Conservation (phyloP, 495 filamentous ascomycete species). For the Aspergillus cavernicola region DNA sequence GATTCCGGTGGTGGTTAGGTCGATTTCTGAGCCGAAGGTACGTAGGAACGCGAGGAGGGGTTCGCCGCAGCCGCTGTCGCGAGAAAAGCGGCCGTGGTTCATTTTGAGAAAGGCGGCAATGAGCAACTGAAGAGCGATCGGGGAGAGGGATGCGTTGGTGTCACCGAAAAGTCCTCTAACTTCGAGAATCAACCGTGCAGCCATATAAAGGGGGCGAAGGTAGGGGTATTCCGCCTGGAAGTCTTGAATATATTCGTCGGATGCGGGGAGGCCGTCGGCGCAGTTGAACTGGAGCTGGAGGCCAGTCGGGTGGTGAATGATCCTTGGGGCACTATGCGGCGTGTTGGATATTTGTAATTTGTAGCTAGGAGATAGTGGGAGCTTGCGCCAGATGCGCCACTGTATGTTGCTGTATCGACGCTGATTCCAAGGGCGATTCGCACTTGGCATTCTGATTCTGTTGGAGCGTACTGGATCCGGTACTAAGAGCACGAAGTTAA, state of each 20-base stretch:
- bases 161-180: conserved; percentile 44
- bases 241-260: conserved; percentile 37
- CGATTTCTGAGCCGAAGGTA: conserved; percentile 42
- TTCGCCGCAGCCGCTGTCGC: conserved; percentile 26
- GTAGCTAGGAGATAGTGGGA: conserved; percentile 15
- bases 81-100: conserved; percentile 30
- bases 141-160: conserved; percentile 39
- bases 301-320: conserved; percentile 42
- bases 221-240: conserved; percentile 48
- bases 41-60: conserved; percentile 50
- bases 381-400: conserved; percentile 15
- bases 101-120: conserved; percentile 51
- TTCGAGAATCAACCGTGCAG: conserved; percentile 47
- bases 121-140: conserved; percentile 53
- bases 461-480: conserved; percentile 19
- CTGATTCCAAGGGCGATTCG: conserved; percentile 27
- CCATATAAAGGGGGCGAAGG: conserved; percentile 45
- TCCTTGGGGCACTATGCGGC: conserved; percentile 23
- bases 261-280: conserved; percentile 27
- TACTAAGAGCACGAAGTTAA: conserved; percentile 42
- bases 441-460: conserved; percentile 28
- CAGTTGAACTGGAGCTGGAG: conserved; percentile 46
- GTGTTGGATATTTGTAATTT: conserved; percentile 16
- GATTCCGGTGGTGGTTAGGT: conserved; percentile 45
- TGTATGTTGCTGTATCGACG: conserved; percentile 22